These are phyloP conservation scores for Fusarium tricinctum DNA, from an alignment of 2,329 filamentous ascomycete genomes.

Conservation along the genomic window DNA sequence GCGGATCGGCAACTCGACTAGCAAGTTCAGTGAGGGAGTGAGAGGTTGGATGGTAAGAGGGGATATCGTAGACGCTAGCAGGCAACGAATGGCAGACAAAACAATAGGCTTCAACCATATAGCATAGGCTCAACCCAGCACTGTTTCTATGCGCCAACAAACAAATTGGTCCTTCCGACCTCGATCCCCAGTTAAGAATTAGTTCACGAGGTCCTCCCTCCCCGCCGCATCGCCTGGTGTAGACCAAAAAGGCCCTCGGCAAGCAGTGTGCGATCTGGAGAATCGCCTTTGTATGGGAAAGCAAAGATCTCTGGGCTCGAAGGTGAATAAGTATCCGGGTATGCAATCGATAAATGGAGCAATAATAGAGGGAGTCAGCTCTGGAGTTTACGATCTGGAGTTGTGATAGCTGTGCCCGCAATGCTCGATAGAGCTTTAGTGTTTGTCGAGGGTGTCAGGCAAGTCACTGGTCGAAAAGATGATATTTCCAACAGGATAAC, in stretches of 20 bases:
- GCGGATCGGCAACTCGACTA: conserved; percentile 1
- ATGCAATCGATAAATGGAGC: conserved; percentile 2
- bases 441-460: not conserved
- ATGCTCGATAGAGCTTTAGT: conserved; percentile 8
- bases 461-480: conserved; percentile 17
- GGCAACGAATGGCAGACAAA: conserved; percentile 26
- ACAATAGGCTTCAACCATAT: conserved; percentile 19
- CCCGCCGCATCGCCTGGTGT: conserved; percentile 62
- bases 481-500: not conserved
- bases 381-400: conserved; percentile 4
- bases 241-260: conserved; percentile 44
- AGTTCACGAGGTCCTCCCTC: conserved; percentile 59
- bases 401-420: conserved; percentile 11
- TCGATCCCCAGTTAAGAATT: conserved; percentile 52
- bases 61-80: conserved; percentile 20
- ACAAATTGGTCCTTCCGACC: conserved; percentile 47
- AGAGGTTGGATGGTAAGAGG: conserved; percentile 6
- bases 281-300: conserved; percentile 29
- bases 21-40: not conserved
- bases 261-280: conserved; percentile 38
- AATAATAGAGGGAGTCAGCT: not conserved
- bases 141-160: conserved; percentile 16
- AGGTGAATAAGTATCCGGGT: not conserved
- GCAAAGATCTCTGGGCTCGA: not conserved
- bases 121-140: conserved; percentile 30